Conservation (phyloP, 129 eudicot genomes). For the Dittrichia graveolens region DNA sequence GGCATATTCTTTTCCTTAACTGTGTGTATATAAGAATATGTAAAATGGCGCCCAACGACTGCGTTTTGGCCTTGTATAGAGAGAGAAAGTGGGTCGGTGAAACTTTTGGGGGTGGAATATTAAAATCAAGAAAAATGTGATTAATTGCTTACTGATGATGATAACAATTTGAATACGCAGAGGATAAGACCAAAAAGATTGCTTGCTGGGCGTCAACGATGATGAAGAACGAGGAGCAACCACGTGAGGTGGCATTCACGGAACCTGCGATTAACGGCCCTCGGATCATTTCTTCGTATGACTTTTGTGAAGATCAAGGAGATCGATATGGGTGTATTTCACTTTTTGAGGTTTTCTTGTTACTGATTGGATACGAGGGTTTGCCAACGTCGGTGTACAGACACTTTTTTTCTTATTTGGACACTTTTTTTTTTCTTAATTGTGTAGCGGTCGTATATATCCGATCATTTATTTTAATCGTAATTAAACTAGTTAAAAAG, state of each 20-base stretch:
- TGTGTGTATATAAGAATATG: background rate
- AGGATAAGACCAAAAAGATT: conserved; percentile 24
- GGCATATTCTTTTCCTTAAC: conserved; percentile 44
- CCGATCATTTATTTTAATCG: no score
- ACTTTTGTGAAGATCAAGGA: background rate
- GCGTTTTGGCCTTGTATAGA: conserved; percentile 15
- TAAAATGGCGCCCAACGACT: background rate
- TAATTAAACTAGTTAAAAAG: no score
- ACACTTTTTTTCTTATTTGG: background rate
- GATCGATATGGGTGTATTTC: background rate
- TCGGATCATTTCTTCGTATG: conserved; percentile 5
- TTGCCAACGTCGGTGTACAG: conserved; percentile 24
- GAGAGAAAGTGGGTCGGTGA: conserved; percentile 38
- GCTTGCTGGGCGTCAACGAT: conserved; percentile 21
- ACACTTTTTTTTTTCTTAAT: no score
- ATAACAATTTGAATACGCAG: conserved; percentile 27
- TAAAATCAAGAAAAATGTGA: conserved; percentile 28
- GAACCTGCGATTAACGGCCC: conserved; percentile 18
- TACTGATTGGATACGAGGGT: background rate
- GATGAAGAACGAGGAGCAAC: background rate
- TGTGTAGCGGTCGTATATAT: no score
- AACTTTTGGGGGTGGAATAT: background rate
- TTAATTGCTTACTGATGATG: conserved; percentile 20
- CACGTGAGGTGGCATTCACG: conserved; percentile 19
- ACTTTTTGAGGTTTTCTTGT: conserved; percentile 1